Evolutionary conservation across 2,329 filamentous ascomycete species (phyloP), one percentile per base, ranked within the genome.

Genomic region (Neurospora crassa): DNA sequence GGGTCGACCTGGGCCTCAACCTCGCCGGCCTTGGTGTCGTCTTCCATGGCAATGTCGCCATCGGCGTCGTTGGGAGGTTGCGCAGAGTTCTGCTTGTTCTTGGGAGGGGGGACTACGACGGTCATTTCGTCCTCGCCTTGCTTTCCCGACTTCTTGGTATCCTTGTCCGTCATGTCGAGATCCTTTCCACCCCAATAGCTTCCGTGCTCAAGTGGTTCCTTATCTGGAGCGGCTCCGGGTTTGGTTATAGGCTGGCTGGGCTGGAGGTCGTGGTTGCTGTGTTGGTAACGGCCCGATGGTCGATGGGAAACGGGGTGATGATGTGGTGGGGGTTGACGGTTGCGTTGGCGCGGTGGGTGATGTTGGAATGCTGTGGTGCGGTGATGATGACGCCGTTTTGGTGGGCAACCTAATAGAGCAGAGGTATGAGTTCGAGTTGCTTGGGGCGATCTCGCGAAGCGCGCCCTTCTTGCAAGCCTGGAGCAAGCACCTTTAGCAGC

Each of bases 101-200:
- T 93, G 75, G 90, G 88, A 71, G 90, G 90, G 70, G 91, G 91
- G 67, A 93, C 90, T 77, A 94, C 91, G 75, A 93, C 91, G 69
- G 91, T 93, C 90, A 93, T 93, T 84, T 93, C 91, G 77, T 90
- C 90, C 76, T 92, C 91, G 78, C 87, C 90, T 82, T 89, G 89
- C 83, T 90, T 91, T 77, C 86, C 87, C 82, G 90, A 91, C 78
- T 84, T 82, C 83, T 91, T 92, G 77, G 86, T 82, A 79, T 86
- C 85, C 80, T 88, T 90, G 79, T 86, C 85, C 80, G 88, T 89
- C 88, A 91, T 91, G 78, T 63, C 90, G 77, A 89, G 86, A 80
- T 93, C 91, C 77, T 91, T 87, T 74, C 87, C 88, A 75, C 88
- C 85, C 80, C 84, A 88, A 84, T 79, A 79, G 77, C 88, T 82